Base-by-base conservation (phyloP, 495 filamentous ascomycete species). In the Penicillium pulvis region DNA sequence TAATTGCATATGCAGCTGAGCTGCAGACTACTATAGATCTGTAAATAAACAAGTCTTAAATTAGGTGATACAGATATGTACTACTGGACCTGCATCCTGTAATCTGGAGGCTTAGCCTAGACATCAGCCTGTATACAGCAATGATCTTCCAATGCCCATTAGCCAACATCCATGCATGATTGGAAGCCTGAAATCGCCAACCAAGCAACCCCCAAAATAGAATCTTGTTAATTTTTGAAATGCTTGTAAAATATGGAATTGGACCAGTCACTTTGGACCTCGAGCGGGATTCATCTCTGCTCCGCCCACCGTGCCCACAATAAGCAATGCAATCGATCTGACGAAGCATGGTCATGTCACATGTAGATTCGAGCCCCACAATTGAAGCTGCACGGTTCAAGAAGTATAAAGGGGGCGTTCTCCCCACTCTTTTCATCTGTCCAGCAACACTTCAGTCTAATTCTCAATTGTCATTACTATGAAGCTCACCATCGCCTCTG, bases 401-500 rank as follows among this genome's bases (percentile, higher is more conserved):
- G 16, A 41, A 41, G 16, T 41, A 41, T 41, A 41, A 41, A 41
- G 16, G 39, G 39, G 39, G 39, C 39, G 39, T 41, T 23, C 39
- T 41, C 39, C 39, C 39, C 39, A 41, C 39, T 17, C 4, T n/a
- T 41, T 41, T 5, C 6, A 17, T 12, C 16, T 36, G 10, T 36
- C 20, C 17, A 24, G 16, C 43, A 45, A 17, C 6, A 45, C 8
- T 45, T 16, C 33, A 11, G 12, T 36, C 33, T 14, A 3, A 36
- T 0, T 36, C 33, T 12, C 19, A 7, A 19, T 20, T 45, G 16
- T 14, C n/a, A 1, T 55, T 55, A 70, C 44, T 28, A 70, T 70
- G 69, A 70, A 63, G 47, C 56, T 60, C 23, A 56, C 56, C 6
- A 49, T 58, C 36, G 17, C 49, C 9, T 57, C 60, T 30, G 23